These are phyloP conservation scores for Crassisporium funariophilum DNA, from an alignment of 768 basidiomycete genomes.

Conservation along the genomic window DNA sequence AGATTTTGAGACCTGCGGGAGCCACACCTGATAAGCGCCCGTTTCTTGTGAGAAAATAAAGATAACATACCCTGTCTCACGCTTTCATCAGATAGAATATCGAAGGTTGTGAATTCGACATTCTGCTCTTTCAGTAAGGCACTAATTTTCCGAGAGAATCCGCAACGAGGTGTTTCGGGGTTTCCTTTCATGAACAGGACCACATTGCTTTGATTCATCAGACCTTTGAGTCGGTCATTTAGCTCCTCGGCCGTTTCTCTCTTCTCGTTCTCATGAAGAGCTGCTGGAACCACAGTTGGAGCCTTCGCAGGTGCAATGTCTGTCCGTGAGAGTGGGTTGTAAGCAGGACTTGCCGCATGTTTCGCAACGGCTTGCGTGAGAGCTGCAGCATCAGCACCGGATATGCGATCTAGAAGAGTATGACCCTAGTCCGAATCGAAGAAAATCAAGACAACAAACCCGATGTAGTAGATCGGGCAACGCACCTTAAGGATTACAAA, in stretches of 20 bases:
- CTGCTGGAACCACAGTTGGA: slow-evolving; percentile 19
- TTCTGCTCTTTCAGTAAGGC: slow-evolving; percentile 62
- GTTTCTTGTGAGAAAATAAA: background rate
- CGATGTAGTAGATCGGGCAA: background rate
- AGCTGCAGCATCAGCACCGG: slow-evolving; percentile 74
- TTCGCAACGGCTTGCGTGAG: slow-evolving; percentile 64
- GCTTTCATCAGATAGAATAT: slow-evolving; percentile 80
- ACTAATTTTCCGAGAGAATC: slow-evolving; percentile 80
- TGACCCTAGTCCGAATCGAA: slow-evolving; percentile 69
- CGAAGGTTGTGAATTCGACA: slow-evolving; percentile 74
- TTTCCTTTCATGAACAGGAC: slow-evolving; percentile 93
- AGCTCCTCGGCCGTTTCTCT: slow-evolving; percentile 70
- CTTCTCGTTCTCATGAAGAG: slow-evolving; percentile 18
- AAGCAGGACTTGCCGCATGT: slow-evolving; percentile 45
- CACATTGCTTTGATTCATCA: slow-evolving; percentile 82
- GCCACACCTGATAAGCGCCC: background rate
- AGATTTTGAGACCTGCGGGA: slow-evolving; percentile 59
- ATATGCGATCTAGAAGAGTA: slow-evolving; percentile 73
- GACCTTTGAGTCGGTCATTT: slow-evolving; percentile 53
- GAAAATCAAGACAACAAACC: background rate
- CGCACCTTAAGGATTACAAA: slow-evolving; percentile 79
- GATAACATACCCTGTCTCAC: slow-evolving; percentile 70
- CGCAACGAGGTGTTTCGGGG: slow-evolving; percentile 78
- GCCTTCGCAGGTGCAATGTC: slow-evolving; percentile 41
- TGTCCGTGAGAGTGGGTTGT: slow-evolving; percentile 52